Percentiles rank a stretch among this genome's conserved stretches.
phyloP scores from a whole-genome alignment of 352 stramenopile genomes.

The Blastocystis sp. region DNA sequence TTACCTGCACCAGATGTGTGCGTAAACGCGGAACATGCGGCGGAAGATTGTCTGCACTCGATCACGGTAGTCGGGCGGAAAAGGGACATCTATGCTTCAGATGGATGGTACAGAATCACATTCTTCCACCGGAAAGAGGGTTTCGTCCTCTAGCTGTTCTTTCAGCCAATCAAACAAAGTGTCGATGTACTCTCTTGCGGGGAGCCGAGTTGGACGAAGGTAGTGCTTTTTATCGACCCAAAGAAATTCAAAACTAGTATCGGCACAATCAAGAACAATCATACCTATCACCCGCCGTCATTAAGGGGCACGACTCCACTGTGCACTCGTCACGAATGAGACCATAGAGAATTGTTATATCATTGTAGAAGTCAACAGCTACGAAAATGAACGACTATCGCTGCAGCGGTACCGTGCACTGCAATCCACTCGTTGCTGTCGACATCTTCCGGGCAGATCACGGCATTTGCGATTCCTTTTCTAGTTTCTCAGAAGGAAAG shows the following conservation, averaged over 20 bases:
- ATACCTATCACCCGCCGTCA: conserved; percentile 9
- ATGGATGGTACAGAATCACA: not conserved
- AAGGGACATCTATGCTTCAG: not conserved
- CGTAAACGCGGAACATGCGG: conserved; percentile 19
- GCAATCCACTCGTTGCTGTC: conserved; percentile 52
- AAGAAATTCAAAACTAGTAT: conserved; percentile 42
- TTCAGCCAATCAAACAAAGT: conserved; percentile 13
- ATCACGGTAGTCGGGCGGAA: not conserved
- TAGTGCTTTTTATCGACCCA: conserved; percentile 30
- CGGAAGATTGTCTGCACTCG: not conserved
- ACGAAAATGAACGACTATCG: not conserved
- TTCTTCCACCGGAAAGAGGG: conserved; percentile 5
- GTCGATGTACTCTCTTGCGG: conserved; percentile 27
- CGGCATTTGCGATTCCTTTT: not conserved
- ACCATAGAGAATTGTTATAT: conserved; percentile 2
- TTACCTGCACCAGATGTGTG: conserved; percentile 28
- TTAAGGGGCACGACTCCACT: conserved; percentile 1
- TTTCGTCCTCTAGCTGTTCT: not conserved
- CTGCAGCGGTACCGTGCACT: not conserved
- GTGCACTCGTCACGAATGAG: conserved; percentile 30
- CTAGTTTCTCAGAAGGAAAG: not conserved
- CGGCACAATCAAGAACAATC: not conserved
- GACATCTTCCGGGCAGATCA: conserved; percentile 27
- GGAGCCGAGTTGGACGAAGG: not conserved
- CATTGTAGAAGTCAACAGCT: conserved; percentile 50